Base-by-base conservation (phyloP, 2,329 filamentous ascomycete genomes). In the Alternaria postmessia region DNA sequence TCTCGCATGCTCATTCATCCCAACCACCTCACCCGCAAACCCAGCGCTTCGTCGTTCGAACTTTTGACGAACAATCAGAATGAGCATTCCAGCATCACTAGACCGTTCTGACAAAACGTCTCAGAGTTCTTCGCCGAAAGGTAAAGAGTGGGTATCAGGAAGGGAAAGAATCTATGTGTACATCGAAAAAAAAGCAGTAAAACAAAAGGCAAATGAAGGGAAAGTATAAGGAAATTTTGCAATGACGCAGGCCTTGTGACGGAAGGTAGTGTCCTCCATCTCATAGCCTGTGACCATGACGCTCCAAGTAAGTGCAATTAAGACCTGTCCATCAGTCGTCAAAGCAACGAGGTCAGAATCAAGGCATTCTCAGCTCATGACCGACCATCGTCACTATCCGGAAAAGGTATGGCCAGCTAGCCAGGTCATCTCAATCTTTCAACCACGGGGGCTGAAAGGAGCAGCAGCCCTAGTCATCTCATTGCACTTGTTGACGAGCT, bases 401-500 rank as follows among this genome's bases (percentile, higher is more conserved):
- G 24, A 26, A 7, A 26, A 26, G 24, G 24, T 26, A 26, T 26
- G 24, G 24, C 24, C 24, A 26, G 24, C 24, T 26, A 7, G 24
- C 24, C 24, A 26, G 6, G 24, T 26, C 24, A 26, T 7, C 7
- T 26, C 24, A 26, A 1, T 26, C 24, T n/a, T 38, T 67, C 62
- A 68, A 22, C 48, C 60, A 51, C 65, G 64, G 26, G 57, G 41
- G 18, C 58, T 61, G 51, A 64, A 71, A 20, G 64, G 57, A 48
- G 51, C 52, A 8, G 67, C 67, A 36, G 69, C 68, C 44, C 73
- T 72, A 9, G 68, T 67, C 61, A 77, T 67, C 36, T 79, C 75
- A 52, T 72, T 75, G 57, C 75, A 74, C 48, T 69, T 71, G 51
- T 63, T 72, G 51, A 74, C 67, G 78, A 87, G 73, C 7, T 77